Evolutionary conservation across 306 rosid species (phyloP).

Genomic region (Lablab purpureus): DNA sequence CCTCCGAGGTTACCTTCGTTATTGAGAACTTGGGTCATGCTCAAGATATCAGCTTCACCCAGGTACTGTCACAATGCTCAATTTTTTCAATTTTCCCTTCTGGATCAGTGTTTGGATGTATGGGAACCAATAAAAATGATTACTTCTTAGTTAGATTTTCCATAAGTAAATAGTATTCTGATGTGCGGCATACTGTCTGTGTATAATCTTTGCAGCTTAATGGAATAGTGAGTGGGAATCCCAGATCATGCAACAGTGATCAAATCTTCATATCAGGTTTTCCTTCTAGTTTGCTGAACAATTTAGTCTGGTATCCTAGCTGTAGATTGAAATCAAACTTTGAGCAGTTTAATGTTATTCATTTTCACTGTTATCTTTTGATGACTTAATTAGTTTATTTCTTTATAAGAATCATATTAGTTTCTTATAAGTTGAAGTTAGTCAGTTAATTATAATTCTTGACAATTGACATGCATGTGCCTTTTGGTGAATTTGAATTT

Average conservation of each 20-base stretch:
- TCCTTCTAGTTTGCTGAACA: not conserved
- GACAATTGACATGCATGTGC: not conserved
- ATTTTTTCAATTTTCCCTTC: not conserved
- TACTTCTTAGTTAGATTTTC: not conserved
- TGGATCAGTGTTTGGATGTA: constrained; percentile 29
- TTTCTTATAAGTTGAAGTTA: not conserved
- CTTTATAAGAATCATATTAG: not conserved
- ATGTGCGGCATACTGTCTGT: not conserved
- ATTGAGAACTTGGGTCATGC: not conserved
- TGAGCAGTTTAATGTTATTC: not conserved
- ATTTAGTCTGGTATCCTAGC: not conserved
- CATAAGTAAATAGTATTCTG: constrained; percentile 28
- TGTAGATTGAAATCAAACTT: constrained; percentile 13
- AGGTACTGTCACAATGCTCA: constrained; percentile 46
- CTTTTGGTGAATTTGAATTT: not conserved
- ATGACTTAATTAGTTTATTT: not conserved
- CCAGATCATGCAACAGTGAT: not conserved
- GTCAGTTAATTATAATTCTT: constrained; percentile 9
- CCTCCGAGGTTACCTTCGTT: not conserved
- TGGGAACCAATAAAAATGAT: not conserved
- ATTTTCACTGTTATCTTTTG: constrained; percentile 15
- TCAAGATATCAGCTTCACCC: constrained; percentile 63
- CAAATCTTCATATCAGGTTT: not conserved
- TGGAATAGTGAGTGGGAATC: constrained; percentile 8
- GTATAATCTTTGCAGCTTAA: not conserved